Evolutionary conservation across 2,329 filamentous ascomycete genomes (phyloP), one percentile per base, ranked within the genome.

Genomic region (Penicillium palitans): DNA sequence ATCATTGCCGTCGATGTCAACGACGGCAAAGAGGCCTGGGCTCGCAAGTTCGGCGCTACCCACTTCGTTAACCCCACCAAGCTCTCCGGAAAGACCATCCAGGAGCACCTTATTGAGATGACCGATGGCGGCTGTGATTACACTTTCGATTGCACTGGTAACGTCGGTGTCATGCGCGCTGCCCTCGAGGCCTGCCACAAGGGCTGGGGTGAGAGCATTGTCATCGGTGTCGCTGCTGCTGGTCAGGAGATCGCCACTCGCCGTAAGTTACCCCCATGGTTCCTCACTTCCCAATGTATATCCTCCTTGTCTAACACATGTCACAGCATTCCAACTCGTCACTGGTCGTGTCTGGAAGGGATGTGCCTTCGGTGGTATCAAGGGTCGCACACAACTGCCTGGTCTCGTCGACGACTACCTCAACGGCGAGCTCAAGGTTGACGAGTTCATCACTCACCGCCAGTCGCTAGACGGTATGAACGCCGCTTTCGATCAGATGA

Each of bases 131-230:
- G 95, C 52, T 96, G 92, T 76, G 95, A 99, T 81, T 98, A 97
- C 83, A 99, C 95, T 50, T 99, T 99, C 75, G 95, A 99, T 82
- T 98, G 95, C 84, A 99, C 95, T 7, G 95, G 95, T 60, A 98
- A 98, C 72, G 93, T 98, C 53, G 86, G 87, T 68, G 95, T 99
- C 56, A 99, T 96, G 95, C 86, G 95, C 63, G 90, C 91, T 53
- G 95, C 95, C 41, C 87, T 99, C 60, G 93, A 99, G 82, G 93
- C 95, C 49, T 98, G 93, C 83, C 95, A 99, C 84, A 99, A 99
- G 86, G 95, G 95, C 49, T 99, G 95, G 95, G 95, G 95, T 71
- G 87, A 97, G 84, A 96, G 90, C 74, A 96, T 99, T 78, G 87
- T 99, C 76, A 99, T 99, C 71, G 95, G 95, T 77, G 95, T 99